Evolutionary conservation across 225 moss, liverwort and hornwort species (phyloP).

Genomic region (Pleurozium schreberi): DNA sequence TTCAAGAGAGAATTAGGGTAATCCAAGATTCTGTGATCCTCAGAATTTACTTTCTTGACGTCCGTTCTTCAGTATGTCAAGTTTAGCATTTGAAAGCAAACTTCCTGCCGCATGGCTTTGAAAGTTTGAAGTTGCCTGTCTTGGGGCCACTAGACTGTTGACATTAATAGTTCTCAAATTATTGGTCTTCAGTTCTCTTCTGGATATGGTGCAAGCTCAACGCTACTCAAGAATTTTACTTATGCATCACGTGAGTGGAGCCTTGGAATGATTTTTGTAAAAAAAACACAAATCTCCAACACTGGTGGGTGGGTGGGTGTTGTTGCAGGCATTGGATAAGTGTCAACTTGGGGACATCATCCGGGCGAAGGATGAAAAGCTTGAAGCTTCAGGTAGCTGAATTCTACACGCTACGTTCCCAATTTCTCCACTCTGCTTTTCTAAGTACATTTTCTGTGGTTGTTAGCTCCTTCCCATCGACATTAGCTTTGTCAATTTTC

Average conservation of each 20-base stretch:
- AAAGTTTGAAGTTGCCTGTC: not conserved
- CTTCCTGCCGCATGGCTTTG: not conserved
- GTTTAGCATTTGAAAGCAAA: not conserved
- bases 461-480: not conserved
- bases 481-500: too few species aligned
- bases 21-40: not conserved
- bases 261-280: not conserved
- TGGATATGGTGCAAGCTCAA: not conserved
- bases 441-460: too few species aligned
- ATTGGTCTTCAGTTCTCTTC: not conserved
- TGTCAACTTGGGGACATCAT: constrained; percentile 63
- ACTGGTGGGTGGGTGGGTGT: not conserved
- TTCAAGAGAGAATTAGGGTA: not conserved
- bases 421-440: not conserved
- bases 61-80: too few species aligned
- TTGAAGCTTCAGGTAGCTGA: constrained; percentile 35
- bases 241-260: not conserved
- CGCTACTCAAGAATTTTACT: too few species aligned
- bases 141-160: not conserved
- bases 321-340: constrained; percentile 59
- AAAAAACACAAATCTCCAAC: not conserved
- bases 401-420: not conserved
- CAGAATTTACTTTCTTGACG: not conserved
- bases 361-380: constrained; percentile 37
- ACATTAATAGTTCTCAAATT: not conserved